Percentiles rank a stretch among this genome's conserved stretches.
These are phyloP conservation scores for Eremothecium gossypii DNA, from an alignment of 1,139 yeast genomes.

Conservation along the genomic window DNA sequence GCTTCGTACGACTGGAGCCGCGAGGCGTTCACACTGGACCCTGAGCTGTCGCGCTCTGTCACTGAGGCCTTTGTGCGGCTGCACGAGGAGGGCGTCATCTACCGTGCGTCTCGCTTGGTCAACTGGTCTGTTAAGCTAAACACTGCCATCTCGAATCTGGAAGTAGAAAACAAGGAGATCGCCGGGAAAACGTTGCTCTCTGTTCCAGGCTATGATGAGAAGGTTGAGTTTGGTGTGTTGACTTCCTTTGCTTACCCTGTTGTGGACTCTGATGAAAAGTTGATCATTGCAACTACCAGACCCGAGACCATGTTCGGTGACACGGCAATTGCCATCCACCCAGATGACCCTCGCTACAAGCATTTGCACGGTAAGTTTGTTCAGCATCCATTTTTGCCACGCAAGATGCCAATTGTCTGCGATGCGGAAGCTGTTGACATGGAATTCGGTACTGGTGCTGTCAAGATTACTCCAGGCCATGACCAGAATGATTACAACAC, in stretches of 20 bases:
- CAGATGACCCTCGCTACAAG: conserved; percentile 82
- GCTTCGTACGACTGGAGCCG: conserved; percentile 95
- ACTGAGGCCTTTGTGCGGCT: conserved; percentile 83
- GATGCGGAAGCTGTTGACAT: conserved; percentile 94
- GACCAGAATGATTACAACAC: conserved; percentile 94
- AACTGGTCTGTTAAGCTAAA: conserved; percentile 95
- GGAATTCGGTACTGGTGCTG: conserved; percentile 99
- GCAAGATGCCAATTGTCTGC: conserved; percentile 76
- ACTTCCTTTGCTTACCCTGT: conserved; percentile 90
- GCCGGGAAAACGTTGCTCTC: conserved; percentile 71
- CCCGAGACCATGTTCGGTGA: conserved; percentile 98
- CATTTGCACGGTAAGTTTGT: conserved; percentile 93
- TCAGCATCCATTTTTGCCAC: conserved; percentile 81
- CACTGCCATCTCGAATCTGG: conserved; percentile 92
- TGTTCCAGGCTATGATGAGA: conserved; percentile 85
- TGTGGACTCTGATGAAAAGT: conserved; percentile 77
- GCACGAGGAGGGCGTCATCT: conserved; percentile 91
- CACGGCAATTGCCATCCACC: conserved; percentile 96
- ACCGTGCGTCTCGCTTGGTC: conserved; percentile 86
- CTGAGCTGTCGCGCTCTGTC: conserved; percentile 70
- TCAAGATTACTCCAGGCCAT: conserved; percentile 96
- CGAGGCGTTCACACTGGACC: conserved; percentile 89
- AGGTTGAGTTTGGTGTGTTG: conserved; percentile 91
- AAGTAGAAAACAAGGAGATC: conserved; percentile 86
- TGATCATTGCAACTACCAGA: conserved; percentile 95